A percentile compares a stretch with the other conserved stretches of the same genome.
These are phyloP conservation scores for Penicillium sp. DNA, from an alignment of 2,329 filamentous ascomycete genomes.

Conservation along the genomic window DNA sequence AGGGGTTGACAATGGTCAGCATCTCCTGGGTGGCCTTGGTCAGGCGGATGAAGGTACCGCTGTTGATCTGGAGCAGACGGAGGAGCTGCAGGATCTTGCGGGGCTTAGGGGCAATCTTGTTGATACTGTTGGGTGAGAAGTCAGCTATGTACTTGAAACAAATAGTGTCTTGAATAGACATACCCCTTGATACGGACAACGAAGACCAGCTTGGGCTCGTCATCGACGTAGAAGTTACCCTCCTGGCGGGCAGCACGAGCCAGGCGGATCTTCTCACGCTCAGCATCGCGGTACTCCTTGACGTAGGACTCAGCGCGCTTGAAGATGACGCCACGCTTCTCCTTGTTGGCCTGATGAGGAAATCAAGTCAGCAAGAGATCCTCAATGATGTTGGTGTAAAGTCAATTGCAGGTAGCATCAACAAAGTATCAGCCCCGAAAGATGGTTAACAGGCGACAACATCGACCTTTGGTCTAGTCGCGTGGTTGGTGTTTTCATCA, in stretches of 20 bases:
- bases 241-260: constrained; percentile 85
- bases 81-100: constrained; percentile 99
- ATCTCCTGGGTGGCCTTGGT: constrained; percentile 98
- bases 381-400: constrained; percentile 12
- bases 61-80: constrained; percentile 99
- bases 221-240: constrained; percentile 91
- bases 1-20: constrained; percentile 98
- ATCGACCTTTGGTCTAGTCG: constrained; percentile 96
- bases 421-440: constrained; percentile 71
- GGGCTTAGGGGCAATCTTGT: constrained; percentile 99
- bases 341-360: constrained; percentile 80
- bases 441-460: constrained; percentile 74
- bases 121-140: constrained; percentile 70
- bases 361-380: constrained; percentile 30
- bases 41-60: constrained; percentile 95
- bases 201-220: constrained; percentile 95
- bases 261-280: constrained; percentile 98
- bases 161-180: constrained; percentile 26
- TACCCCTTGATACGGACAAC: constrained; percentile 98
- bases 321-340: constrained; percentile 99
- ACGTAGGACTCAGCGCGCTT: constrained; percentile 99
- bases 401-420: constrained; percentile 20
- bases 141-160: constrained; percentile 4
- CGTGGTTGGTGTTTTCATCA: constrained; percentile 87
- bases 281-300: constrained; percentile 97